phyloP scores from a whole-genome alignment of 768 basidiomycete species.

The Psilocybe cubensis region DNA sequence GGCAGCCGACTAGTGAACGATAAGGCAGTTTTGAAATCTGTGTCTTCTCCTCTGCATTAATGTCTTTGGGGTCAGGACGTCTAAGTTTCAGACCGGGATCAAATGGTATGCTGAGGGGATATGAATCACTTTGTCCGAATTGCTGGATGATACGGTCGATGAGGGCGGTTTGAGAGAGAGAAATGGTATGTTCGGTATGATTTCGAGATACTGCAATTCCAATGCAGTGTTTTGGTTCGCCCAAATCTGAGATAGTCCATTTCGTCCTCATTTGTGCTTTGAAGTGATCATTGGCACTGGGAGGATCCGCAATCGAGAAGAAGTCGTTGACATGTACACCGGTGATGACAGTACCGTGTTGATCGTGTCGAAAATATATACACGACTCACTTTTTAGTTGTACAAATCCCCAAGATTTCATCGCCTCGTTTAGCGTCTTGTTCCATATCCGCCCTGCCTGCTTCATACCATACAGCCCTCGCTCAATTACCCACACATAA shows the following conservation, averaged over 20 bases:
- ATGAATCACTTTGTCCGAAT: conserved; percentile 27
- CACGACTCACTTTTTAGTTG: conserved; percentile 34
- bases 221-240: conserved; percentile 31
- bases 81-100: conserved; percentile 19
- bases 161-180: conserved; percentile 23
- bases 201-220: conserved; percentile 41
- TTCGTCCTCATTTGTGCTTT: conserved; percentile 7
- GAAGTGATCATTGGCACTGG: conserved; percentile 4
- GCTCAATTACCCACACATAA: conserved; percentile 24
- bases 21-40: conserved; percentile 19
- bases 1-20: conserved; percentile 19
- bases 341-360: conserved; percentile 25
- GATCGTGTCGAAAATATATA: conserved; percentile 28
- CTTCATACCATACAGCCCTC: conserved; percentile 39
- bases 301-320: conserved; percentile 11
- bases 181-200: conserved; percentile 11
- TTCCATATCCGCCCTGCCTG: conserved; percentile 42
- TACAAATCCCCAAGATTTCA: conserved; percentile 34
- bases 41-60: not conserved
- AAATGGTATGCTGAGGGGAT: conserved; percentile 12
- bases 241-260: conserved; percentile 28
- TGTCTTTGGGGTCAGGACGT: not conserved
- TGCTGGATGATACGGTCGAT: conserved; percentile 30
- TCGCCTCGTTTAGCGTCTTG: conserved; percentile 27
- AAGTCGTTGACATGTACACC: conserved; percentile 40